Base-by-base conservation (phyloP, 2,329 filamentous ascomycete genomes). In the Dryadomyces quercivorus region DNA sequence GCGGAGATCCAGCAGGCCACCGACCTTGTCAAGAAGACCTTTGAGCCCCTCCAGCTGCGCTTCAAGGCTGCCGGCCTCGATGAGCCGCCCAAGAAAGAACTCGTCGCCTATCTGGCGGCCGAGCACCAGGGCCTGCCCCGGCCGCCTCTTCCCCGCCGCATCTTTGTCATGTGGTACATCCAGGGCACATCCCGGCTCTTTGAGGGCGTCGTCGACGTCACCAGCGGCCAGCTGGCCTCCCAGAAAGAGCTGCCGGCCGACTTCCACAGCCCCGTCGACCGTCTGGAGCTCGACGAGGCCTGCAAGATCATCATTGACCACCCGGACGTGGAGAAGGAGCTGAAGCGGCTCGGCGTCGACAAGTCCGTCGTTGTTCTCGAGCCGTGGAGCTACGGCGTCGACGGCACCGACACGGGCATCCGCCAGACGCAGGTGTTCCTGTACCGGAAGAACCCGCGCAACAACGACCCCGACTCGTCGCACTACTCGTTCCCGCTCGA, bases 321-420 rank as follows among this genome's bases (percentile, higher is more conserved):
- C 57, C 71, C 75, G 38, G 69, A 68, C 5, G 80, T 85, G 3
- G 70, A 78, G 61, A 77, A 75, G 7, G 81, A 80, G 61, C 72
- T 85, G 54, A 75, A 74, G 42, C 84, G 84, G 64, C 66, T 85
- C 48, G 63, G 81, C 60, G 70, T 85, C 1, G 81, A 81, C 1
- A 71, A 79, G 60, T 80, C 78, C 43, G 74, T 75, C 2, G 72
- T 78, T 0, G 75, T 83, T 2, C 71, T 74, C 22, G 81, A 85
- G 56, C 81, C 81, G 6, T 84, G 81, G 81, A 80, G 81, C 52
- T 84, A 82, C 60, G 81, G 76, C 75, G 63, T 44, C 59, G 75
- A 78, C 57, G 75, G 75, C 26, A 26, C 31, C n/a, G 48, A 49
- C 38, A 54, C 36, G 50, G 20, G 55, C 13, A 42, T 46, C 38